Percentiles rank a stretch among this genome's conserved stretches.
Conservation (phyloP, 2,329 filamentous ascomycete species). For the Nannizziopsis arthrosporioides region DNA sequence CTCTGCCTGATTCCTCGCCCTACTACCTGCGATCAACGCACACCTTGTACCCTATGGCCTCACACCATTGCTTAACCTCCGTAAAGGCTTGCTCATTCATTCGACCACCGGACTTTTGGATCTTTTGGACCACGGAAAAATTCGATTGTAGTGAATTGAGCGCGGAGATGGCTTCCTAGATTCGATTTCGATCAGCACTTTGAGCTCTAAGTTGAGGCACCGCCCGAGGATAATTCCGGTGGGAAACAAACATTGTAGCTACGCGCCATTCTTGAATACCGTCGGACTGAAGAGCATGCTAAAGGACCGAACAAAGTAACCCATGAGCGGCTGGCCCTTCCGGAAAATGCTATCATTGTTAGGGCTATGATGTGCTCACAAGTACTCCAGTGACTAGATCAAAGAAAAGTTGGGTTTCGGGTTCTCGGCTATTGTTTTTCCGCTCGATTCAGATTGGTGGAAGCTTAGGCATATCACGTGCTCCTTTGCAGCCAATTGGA, state of each 20-base stretch:
- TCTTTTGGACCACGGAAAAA: constrained; percentile 61
- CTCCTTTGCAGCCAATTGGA: too few species aligned
- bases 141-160: constrained; percentile 73
- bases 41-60: constrained; percentile 63
- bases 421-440: too few species aligned
- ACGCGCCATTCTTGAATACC: constrained; percentile 12
- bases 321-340: neutral
- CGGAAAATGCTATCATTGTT: neutral
- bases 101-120: constrained; percentile 59
- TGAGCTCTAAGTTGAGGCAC: neutral
- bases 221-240: too few species aligned
- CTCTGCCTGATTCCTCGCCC: neutral
- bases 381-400: too few species aligned
- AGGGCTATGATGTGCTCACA: neutral
- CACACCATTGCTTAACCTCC: constrained; percentile 69
- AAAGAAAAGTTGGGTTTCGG: too few species aligned
- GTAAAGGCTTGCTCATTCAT: constrained; percentile 67
- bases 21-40: constrained; percentile 24
- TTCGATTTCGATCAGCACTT: constrained; percentile 26
- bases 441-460: too few species aligned
- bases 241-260: constrained; percentile 11
- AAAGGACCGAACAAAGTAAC: neutral
- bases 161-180: constrained; percentile 57
- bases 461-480: too few species aligned
- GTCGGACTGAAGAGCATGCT: neutral